Percentiles rank a stretch among this genome's conserved stretches.
Evolutionary conservation across 768 basidiomycete genomes (phyloP).

Genomic region (Erythrobasidium yunnanense): DNA sequence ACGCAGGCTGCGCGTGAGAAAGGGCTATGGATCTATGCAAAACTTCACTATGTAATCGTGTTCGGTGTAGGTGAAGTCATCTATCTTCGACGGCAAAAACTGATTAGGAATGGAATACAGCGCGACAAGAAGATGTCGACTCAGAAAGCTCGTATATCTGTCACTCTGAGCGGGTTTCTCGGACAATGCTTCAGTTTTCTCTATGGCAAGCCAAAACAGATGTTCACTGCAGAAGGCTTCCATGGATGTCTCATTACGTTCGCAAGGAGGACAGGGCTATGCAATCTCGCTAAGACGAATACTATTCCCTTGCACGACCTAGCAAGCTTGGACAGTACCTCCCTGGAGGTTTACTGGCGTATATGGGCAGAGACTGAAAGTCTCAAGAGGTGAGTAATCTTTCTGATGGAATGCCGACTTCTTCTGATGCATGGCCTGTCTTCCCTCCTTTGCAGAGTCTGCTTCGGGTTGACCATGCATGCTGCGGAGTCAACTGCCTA

Average conservation of each 20-base stretch:
- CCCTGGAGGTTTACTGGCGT: not conserved
- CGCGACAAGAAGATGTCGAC: slow-evolving; percentile 6
- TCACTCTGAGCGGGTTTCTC: slow-evolving; percentile 1
- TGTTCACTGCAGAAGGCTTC: slow-evolving; percentile 9
- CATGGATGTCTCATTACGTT: slow-evolving; percentile 5
- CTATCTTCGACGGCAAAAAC: not conserved
- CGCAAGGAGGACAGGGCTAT: not conserved
- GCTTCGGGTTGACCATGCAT: slow-evolving; percentile 2
- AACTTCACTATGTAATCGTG: slow-evolving; percentile 5
- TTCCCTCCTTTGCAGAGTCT: not conserved
- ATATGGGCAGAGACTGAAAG: not conserved
- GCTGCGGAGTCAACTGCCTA: slow-evolving; percentile 4
- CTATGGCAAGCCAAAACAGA: slow-evolving; percentile 9
- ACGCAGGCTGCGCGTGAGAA: slow-evolving; percentile 7
- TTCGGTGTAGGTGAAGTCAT: not conserved
- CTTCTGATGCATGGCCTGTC: no score
- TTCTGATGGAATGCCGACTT: no score
- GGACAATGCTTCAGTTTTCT: slow-evolving; percentile 15
- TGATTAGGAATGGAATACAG: not conserved
- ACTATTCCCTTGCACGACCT: not conserved
- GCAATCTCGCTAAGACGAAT: slow-evolving; percentile 1
- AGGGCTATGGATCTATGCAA: slow-evolving; percentile 6
- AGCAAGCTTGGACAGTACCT: not conserved
- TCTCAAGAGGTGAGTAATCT: no score
- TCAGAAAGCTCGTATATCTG: not conserved